These are phyloP conservation scores for Styphnolobium japonicum DNA, from an alignment of 306 rosid species.

Conservation along the genomic window DNA sequence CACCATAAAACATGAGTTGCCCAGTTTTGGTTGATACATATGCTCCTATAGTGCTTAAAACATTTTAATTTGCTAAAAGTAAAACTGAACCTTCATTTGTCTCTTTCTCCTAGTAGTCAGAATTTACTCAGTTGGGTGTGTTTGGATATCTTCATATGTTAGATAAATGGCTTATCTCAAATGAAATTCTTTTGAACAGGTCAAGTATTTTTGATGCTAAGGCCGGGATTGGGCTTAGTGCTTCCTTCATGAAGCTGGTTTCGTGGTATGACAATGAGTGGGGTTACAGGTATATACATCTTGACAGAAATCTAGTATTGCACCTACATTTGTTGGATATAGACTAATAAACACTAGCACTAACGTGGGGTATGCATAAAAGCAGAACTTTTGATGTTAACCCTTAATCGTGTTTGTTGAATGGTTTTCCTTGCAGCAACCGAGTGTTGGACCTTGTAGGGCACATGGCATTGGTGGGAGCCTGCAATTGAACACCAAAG, in stretches of 20 bases:
- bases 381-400: not conserved
- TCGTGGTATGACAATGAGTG: conserved; percentile 99
- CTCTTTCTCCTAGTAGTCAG: not conserved
- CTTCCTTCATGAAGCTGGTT: conserved; percentile 76
- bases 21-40: not conserved
- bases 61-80: not conserved
- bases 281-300: conserved; percentile 84
- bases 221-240: conserved; percentile 90
- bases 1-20: not conserved
- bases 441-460: conserved; percentile 95
- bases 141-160: not conserved
- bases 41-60: not conserved
- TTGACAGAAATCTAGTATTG: not conserved
- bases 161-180: not conserved
- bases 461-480: conserved; percentile 93
- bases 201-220: conserved; percentile 95
- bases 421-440: conserved; percentile 50
- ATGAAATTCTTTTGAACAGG: conserved; percentile 39
- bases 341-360: not conserved
- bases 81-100: not conserved
- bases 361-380: not conserved
- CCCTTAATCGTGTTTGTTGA: not conserved
- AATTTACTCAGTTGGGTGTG: not conserved
- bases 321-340: not conserved
- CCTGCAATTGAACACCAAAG: conserved; percentile 34